A percentile compares a stretch with the other conserved stretches of the same genome.
phyloP scores from a whole-genome alignment of 129 eudicot species.

The Pittosporum tobira region DNA sequence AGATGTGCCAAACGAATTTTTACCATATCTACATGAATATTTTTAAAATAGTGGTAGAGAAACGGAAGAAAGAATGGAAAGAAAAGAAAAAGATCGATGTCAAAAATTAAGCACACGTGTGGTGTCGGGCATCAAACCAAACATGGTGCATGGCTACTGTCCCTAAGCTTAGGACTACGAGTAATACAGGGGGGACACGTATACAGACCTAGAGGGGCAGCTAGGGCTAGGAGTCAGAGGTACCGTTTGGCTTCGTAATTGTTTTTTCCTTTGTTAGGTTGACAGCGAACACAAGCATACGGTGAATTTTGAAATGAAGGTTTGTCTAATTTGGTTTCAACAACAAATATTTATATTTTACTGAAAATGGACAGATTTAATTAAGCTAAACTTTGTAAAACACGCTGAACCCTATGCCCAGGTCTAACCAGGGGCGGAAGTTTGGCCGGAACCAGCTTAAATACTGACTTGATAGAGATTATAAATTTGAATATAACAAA shows the following conservation, averaged over 20 bases:
- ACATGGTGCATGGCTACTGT: not conserved
- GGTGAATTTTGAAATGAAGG: not conserved
- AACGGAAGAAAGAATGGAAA: not conserved
- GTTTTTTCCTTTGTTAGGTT: not conserved
- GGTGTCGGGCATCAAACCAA: slow-evolving; percentile 15
- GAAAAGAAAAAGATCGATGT: not conserved
- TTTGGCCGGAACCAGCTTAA: no score
- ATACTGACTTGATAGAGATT: no score
- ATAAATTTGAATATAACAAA: no score
- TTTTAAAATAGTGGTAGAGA: no score
- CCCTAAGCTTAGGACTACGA: not conserved
- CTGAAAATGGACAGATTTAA: no score
- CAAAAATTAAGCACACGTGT: not conserved
- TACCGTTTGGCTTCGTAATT: not conserved
- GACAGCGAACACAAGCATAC: not conserved
- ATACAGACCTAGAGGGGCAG: not conserved
- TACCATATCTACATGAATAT: no score
- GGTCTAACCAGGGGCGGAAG: no score
- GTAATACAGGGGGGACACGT: not conserved
- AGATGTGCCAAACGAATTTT: no score
- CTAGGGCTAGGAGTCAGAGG: not conserved
- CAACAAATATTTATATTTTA: no score
- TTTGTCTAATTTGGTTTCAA: not conserved
- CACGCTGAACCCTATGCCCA: no score
- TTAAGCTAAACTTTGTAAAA: no score